Evolutionary conservation across 768 basidiomycete species (phyloP), one percentile per base, ranked within the genome.

Genomic region (Candolleomyces efflorescens): DNA sequence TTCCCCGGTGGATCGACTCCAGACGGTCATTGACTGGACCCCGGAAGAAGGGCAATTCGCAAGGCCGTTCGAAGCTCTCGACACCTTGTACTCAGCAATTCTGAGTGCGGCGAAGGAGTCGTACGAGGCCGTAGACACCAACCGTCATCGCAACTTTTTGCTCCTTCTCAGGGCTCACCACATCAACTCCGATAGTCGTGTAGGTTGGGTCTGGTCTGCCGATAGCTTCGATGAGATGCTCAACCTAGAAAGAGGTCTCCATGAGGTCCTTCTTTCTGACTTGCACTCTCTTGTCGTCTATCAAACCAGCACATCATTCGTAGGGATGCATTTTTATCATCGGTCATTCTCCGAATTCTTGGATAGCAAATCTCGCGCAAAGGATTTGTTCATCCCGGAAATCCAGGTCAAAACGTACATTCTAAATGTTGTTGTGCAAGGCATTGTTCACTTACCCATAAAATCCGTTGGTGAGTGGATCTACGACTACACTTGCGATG

Each of bases 311-410:
- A 3, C 3, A 12, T 4, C 5, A 27, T 27, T 4, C 13, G 4
- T 17, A 44, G 20, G 5, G 13, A 17, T 44, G 43, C n/a, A n/a
- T n/a, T 54, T 54, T 24, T 24, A 56, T 48, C 55, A 36, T n/a
- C 22, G 20, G 17, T 56, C 55, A 10, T 56, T 56, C 55, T 22
- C 47, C 23, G 46, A 56, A 15, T 56, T 56, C 38, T 4, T 56
- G 24, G 32, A 56, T 17, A 45, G 47, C 39, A 12, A 20, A 15
- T 9, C 22, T 9, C 37, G 55, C 5, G 47, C 45, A 22, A 36
- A 36, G 55, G 24, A 37, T 6, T 22, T 44, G 43, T 44, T 44
- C 20, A 3, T 44, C 2, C 6, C 43, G 43, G 20, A 22, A 44
- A 44, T 17, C 20, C n/a, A 44, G 17, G 43, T 44, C 13, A 2